Evolutionary conservation across 1,139 yeast genomes (phyloP).

Genomic region (Nakaseomyces glabratus): DNA sequence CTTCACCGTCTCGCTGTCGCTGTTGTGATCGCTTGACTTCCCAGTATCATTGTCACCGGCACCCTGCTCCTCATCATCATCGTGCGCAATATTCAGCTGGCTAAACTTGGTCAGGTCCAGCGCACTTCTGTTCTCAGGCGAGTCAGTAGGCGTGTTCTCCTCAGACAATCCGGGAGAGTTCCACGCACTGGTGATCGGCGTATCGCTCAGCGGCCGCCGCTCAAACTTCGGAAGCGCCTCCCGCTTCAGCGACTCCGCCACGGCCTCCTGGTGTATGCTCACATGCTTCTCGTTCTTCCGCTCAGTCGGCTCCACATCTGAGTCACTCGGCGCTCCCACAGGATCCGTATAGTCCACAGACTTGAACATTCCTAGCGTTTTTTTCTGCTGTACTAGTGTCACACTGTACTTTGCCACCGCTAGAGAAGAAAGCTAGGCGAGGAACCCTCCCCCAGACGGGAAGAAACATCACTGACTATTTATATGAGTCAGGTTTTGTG

Average conservation of each 20-base stretch:
- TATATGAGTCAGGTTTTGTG: no score
- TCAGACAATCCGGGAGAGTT: slow-evolving; percentile 42
- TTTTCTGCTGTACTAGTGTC: background rate
- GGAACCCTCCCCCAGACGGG: no score
- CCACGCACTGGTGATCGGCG: slow-evolving; percentile 49
- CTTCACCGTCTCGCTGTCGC: background rate
- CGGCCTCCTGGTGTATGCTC: slow-evolving; percentile 6
- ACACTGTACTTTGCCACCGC: no score
- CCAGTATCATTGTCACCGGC: background rate
- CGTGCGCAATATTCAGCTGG: slow-evolving; percentile 1
- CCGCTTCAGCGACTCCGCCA: slow-evolving; percentile 2
- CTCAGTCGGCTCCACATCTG: slow-evolving; percentile 22
- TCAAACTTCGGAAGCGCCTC: slow-evolving; percentile 35
- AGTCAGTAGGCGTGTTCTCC: slow-evolving; percentile 26
- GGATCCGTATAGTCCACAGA: slow-evolving; percentile 19
- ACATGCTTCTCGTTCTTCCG: slow-evolving; percentile 9
- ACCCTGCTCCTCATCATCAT: background rate
- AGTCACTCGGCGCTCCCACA: slow-evolving; percentile 34
- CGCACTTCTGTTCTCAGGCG: slow-evolving; percentile 19
- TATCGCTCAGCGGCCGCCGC: slow-evolving; percentile 61
- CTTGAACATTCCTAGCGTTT: slow-evolving; percentile 16
- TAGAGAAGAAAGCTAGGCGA: no score
- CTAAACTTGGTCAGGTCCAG: slow-evolving; percentile 4
- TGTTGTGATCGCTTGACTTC: background rate
- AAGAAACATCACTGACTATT: no score